Conservation (phyloP, 2,329 filamentous ascomycete genomes). For the Penicillium olsonii region DNA sequence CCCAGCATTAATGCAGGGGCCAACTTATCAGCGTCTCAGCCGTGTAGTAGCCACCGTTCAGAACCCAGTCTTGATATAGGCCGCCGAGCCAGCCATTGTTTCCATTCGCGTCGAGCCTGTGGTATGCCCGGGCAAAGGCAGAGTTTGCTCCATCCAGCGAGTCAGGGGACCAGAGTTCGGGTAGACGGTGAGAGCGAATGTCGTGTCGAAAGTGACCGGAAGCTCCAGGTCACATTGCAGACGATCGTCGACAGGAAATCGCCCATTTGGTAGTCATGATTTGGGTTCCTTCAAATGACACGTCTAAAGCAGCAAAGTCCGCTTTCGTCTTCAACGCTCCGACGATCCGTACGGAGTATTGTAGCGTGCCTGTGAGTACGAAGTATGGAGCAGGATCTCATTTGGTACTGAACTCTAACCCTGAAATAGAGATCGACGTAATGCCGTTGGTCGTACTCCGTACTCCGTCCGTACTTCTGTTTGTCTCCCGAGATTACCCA, state of each 20-base stretch:
- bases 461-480: neutral
- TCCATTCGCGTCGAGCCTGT: too few species aligned
- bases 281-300: conserved; percentile 5
- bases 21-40: neutral
- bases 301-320: conserved; percentile 13
- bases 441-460: neutral
- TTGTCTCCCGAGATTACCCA: neutral
- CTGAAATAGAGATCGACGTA: conserved; percentile 1
- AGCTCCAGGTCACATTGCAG: neutral
- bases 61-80: neutral
- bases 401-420: neutral
- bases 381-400: too few species aligned
- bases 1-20: conserved; percentile 7
- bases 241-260: neutral
- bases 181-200: neutral
- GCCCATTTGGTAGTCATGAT: neutral
- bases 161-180: neutral
- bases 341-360: neutral
- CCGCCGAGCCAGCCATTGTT: neutral
- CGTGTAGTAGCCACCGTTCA: neutral
- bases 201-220: neutral
- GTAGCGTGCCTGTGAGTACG: too few species aligned
- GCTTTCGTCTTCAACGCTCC: neutral
- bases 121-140: neutral
- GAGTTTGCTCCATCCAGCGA: neutral